These are phyloP conservation scores for Penicillium hordei DNA, from an alignment of 2,329 filamentous ascomycete genomes.

Conservation along the genomic window DNA sequence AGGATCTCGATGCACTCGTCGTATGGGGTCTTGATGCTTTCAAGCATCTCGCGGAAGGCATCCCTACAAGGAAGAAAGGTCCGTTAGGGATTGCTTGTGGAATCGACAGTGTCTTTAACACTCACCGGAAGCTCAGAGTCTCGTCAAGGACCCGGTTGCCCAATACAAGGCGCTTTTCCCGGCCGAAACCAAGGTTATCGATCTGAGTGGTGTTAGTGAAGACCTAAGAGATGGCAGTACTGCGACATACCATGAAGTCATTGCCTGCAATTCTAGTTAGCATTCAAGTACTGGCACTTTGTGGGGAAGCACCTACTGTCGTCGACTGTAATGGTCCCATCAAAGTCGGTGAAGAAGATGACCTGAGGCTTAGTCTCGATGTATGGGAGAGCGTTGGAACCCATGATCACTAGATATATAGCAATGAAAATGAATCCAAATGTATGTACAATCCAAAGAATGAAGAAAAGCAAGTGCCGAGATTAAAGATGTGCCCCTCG, in stretches of 20 bases:
- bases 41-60: constrained; percentile 87
- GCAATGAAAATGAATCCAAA: not conserved
- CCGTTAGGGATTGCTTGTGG: constrained; percentile 5
- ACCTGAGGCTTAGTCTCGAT: constrained; percentile 68
- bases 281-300: constrained; percentile 1
- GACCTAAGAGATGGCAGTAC: not conserved
- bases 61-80: constrained; percentile 50
- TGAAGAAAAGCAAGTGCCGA: constrained; percentile 2
- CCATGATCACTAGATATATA: constrained; percentile 26
- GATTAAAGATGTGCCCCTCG: constrained; percentile 10
- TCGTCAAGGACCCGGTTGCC: constrained; percentile 76
- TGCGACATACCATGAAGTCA: constrained; percentile 58
- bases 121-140: constrained; percentile 67
- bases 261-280: constrained; percentile 50
- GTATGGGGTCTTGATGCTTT: constrained; percentile 78
- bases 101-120: not conserved
- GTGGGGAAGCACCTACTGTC: constrained; percentile 53
- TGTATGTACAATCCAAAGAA: not conserved
- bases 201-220: constrained; percentile 59
- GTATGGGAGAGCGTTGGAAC: constrained; percentile 38
- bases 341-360: constrained; percentile 99
- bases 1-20: constrained; percentile 77
- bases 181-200: constrained; percentile 85
- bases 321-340: constrained; percentile 85
- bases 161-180: constrained; percentile 65